Conservation (phyloP, 768 basidiomycete genomes). For the Hydnomerulius pinastri region DNA sequence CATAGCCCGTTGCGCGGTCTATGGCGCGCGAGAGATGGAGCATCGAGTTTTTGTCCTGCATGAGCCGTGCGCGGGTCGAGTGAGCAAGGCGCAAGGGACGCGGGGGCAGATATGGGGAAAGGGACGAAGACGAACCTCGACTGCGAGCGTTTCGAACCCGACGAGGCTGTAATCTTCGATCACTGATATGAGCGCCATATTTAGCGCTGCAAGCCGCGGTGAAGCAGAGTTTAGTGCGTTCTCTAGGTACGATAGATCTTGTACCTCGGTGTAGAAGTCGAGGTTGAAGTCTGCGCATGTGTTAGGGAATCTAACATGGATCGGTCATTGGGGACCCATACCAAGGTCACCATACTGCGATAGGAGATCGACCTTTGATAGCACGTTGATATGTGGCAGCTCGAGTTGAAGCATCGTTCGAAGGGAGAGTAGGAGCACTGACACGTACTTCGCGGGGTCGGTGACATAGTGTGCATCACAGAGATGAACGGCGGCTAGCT, state of each 20-base stretch:
- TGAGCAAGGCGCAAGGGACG: too few relatives aligned
- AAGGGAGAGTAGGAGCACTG: conserved; percentile 86
- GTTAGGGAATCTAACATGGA: conserved; percentile 3
- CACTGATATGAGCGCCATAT: conserved; percentile 88
- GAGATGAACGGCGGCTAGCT: conserved; percentile 93
- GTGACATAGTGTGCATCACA: conserved; percentile 98
- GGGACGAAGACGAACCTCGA: conserved; percentile 64
- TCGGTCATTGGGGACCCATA: conserved; percentile 36
- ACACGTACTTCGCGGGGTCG: conserved; percentile 93
- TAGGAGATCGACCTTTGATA: conserved; percentile 94
- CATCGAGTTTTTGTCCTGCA: conserved; percentile 93
- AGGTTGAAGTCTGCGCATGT: conserved; percentile 83
- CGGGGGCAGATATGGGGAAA: neutral
- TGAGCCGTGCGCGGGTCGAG: neutral
- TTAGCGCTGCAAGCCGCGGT: conserved; percentile 74
- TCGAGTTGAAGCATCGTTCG: conserved; percentile 98
- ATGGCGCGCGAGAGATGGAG: conserved; percentile 79
- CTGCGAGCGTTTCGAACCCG: conserved; percentile 94
- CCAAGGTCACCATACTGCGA: conserved; percentile 89
- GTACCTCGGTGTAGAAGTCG: conserved; percentile 97
- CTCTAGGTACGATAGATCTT: conserved; percentile 89
- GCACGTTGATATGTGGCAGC: conserved; percentile 96
- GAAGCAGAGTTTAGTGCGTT: conserved; percentile 66
- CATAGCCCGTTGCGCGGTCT: conserved; percentile 91
- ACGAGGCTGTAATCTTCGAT: conserved; percentile 93